Evolutionary conservation across 2,329 filamentous ascomycete genomes (phyloP).

Genomic region (Aspergillus transmontanensis): DNA sequence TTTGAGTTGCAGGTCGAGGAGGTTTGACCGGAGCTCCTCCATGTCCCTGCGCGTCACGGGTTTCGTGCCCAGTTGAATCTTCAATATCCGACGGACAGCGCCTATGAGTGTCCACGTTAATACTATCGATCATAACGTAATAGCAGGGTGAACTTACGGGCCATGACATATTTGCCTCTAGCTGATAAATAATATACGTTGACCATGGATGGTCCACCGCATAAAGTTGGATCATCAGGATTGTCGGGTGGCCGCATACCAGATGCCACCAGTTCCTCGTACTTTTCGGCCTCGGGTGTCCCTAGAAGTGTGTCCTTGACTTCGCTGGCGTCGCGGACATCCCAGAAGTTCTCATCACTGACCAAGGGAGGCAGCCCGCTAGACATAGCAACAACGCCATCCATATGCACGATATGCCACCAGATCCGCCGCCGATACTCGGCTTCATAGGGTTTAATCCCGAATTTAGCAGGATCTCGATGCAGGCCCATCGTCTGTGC

Average conservation of each 20-base stretch:
- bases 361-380: slow-evolving; percentile 52
- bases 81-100: slow-evolving; percentile 46
- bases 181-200: slow-evolving; percentile 48
- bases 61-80: slow-evolving; percentile 49
- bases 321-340: slow-evolving; percentile 50
- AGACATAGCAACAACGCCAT: slow-evolving; percentile 53
- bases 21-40: slow-evolving; percentile 45
- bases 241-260: slow-evolving; percentile 40
- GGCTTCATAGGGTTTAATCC: slow-evolving; percentile 47
- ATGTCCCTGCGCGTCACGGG: slow-evolving; percentile 47
- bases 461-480: slow-evolving; percentile 52
- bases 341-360: slow-evolving; percentile 51
- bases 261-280: slow-evolving; percentile 37
- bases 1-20: slow-evolving; percentile 44
- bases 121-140: not conserved
- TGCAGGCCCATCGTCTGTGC: slow-evolving; percentile 53
- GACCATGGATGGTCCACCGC: slow-evolving; percentile 44
- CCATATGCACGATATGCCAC: slow-evolving; percentile 54
- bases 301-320: slow-evolving; percentile 49
- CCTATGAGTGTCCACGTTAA: slow-evolving; percentile 25
- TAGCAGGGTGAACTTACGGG: slow-evolving; percentile 34
- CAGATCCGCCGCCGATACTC: slow-evolving; percentile 50
- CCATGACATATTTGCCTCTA: slow-evolving; percentile 49
- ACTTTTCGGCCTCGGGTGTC: slow-evolving; percentile 39
- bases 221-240: slow-evolving; percentile 45